Evolutionary conservation across 768 basidiomycete species (phyloP).

Genomic region (Naematelia aurantialba): DNA sequence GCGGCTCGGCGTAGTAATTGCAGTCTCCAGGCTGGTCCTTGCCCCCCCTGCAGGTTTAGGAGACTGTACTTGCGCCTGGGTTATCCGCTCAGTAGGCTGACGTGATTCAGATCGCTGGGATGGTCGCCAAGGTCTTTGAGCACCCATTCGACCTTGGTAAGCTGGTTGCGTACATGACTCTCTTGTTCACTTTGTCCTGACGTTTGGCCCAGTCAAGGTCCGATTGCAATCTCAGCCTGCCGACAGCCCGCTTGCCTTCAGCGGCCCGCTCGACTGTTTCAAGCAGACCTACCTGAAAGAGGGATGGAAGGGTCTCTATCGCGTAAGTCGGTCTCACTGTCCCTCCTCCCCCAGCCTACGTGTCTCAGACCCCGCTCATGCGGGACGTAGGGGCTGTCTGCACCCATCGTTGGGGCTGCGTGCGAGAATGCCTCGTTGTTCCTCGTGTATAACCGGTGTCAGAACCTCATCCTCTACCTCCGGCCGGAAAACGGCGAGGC

Average conservation of each 20-base stretch:
- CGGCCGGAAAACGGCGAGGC: constrained; percentile 6
- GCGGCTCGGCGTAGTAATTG: too few relatives aligned
- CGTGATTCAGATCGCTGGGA: constrained; percentile 68
- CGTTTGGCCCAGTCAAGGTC: too few relatives aligned
- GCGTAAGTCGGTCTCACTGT: constrained; percentile 64
- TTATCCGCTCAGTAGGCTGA: too few relatives aligned
- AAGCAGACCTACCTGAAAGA: constrained; percentile 74
- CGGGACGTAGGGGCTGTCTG: constrained; percentile 72
- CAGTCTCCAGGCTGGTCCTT: not conserved
- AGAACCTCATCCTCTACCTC: constrained; percentile 44
- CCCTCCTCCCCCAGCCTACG: constrained; percentile 6
- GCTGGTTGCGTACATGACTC: too few relatives aligned
- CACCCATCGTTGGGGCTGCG: constrained; percentile 87
- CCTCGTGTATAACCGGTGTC: constrained; percentile 71
- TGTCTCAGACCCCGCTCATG: not conserved
- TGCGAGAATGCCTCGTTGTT: constrained; percentile 86
- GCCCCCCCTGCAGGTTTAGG: not conserved
- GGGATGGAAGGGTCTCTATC: constrained; percentile 77
- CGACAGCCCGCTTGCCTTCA: constrained; percentile 66
- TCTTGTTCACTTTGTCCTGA: too few relatives aligned
- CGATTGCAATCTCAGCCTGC: constrained; percentile 87
- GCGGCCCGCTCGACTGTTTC: constrained; percentile 83
- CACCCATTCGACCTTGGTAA: constrained; percentile 84
- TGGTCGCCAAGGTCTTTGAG: constrained; percentile 81
- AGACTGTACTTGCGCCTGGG: too few relatives aligned